Evolutionary conservation across 2,329 filamentous ascomycete species (phyloP), one percentile per base, ranked within the genome.

Genomic region (Hortaea werneckii): DNA sequence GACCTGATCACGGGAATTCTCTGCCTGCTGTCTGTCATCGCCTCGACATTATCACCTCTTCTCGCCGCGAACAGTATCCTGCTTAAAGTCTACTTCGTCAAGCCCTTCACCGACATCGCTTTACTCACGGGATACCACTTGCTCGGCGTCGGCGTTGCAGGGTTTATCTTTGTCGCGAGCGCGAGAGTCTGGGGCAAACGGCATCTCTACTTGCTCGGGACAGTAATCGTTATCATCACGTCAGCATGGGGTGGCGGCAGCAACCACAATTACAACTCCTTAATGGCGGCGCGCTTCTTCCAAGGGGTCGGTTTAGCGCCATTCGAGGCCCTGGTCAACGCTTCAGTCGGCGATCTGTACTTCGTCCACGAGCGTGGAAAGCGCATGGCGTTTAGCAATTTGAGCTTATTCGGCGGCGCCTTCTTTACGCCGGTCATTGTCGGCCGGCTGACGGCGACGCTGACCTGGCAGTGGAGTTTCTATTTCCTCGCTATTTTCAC

Each of bases 151-250:
- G 88, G 87, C 8, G 71, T 87, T 10, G 83, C 84, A 1, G 88
- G 86, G 42, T 79, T 92, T 63, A 74, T 95, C 53, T 89, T 89
- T 65, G 88, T 95, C 2, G 86, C 90, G 0, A 86, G 83, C 1
- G 87, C 86, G 13, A 79, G 89, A 47, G 83, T 95, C 52, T 95
- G 87, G 85, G 90, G 90, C 35, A 95, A 95, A 67, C 77, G 89
- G 37, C 90, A 95, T 69, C 69, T 88, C 11, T 95, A 94, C 63
- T 67, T 95, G 27, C 57, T 94, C 2, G 88, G 87, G 6, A 81
- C 82, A 40, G 53, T 85, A 41, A 74, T 94, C 47, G 74, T 94
- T 56, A 76, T 94, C 37, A 71, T 76, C 38, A 84, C 83, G 47
- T 85, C 81, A 54, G 78, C 77, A 5, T 95, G 89, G 89, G 88